Conservation (phyloP, 148 eudicot species). For the Pharnaceum exiguum region DNA sequence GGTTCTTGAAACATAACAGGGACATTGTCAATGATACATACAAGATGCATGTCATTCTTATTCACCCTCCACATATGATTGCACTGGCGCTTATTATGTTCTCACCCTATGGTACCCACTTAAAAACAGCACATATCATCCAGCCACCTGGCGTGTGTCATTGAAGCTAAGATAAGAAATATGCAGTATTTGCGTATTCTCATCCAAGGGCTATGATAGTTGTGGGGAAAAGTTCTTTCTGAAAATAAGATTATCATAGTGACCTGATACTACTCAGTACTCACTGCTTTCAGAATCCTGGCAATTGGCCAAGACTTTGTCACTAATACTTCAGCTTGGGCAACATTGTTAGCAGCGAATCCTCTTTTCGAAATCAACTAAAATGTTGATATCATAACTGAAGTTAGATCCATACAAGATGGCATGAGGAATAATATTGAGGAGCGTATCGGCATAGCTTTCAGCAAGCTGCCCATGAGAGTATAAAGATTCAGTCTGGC, state of each 20-base stretch:
- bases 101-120: slow-evolving; percentile 84
- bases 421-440: slow-evolving; percentile 62
- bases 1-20: slow-evolving; percentile 47
- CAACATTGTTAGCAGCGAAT: too few species aligned
- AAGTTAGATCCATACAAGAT: slow-evolving; percentile 86
- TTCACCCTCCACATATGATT: slow-evolving; percentile 92
- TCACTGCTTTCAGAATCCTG: too few species aligned
- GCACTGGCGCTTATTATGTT: slow-evolving; percentile 95
- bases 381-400: slow-evolving; percentile 89
- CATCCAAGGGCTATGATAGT: too few species aligned
- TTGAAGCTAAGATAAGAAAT: slow-evolving; percentile 48
- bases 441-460: slow-evolving; percentile 52
- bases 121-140: too few species aligned
- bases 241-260: too few species aligned
- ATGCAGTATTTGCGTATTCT: too few species aligned
- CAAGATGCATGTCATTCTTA: slow-evolving; percentile 93
- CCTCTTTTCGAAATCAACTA: background rate
- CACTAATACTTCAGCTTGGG: too few species aligned
- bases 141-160: too few species aligned
- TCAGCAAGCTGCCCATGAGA: slow-evolving; percentile 58
- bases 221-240: too few species aligned
- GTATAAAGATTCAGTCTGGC: slow-evolving; percentile 9
- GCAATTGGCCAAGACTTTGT: too few species aligned
- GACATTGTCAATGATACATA: slow-evolving; percentile 95
- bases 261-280: too few species aligned